phyloP scores from a whole-genome alignment of 1,284 basidiomycete species.

The Taiwanofungus camphoratus region DNA sequence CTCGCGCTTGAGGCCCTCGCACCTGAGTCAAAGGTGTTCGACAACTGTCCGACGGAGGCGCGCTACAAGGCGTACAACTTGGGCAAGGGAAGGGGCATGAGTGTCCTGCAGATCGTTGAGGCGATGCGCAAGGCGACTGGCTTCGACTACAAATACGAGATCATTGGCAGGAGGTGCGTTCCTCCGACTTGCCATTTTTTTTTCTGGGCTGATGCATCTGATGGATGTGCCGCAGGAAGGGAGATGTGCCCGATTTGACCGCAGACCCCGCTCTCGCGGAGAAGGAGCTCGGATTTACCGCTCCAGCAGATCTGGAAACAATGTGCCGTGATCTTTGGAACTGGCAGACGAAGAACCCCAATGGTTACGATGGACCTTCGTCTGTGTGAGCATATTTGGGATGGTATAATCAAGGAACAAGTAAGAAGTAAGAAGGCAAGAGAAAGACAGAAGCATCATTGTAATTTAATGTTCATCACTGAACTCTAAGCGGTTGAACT shows the following conservation, averaged over 20 bases:
- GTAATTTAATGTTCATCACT: too few species aligned
- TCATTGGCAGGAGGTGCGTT: constrained; percentile 82
- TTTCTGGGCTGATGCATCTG: constrained; percentile 1
- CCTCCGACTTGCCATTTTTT: background rate
- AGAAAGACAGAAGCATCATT: too few species aligned
- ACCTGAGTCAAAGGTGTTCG: constrained; percentile 53
- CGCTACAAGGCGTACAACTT: constrained; percentile 95
- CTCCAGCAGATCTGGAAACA: constrained; percentile 72
- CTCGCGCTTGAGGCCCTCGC: constrained; percentile 85
- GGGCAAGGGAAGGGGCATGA: constrained; percentile 89
- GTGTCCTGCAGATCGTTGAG: constrained; percentile 90
- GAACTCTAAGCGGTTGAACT: too few species aligned
- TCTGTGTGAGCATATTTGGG: background rate
- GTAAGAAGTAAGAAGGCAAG: too few species aligned
- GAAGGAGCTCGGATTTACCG: constrained; percentile 93
- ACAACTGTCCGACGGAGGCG: constrained; percentile 44
- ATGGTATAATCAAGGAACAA: too few species aligned
- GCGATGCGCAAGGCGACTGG: constrained; percentile 94
- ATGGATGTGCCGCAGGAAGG: too few species aligned
- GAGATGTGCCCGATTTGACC: constrained; percentile 96
- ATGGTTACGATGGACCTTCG: constrained; percentile 48
- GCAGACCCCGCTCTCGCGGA: constrained; percentile 91
- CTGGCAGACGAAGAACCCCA: constrained; percentile 83
- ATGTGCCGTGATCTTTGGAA: constrained; percentile 95
- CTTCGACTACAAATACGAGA: constrained; percentile 84